phyloP scores from a whole-genome alignment of 2,329 filamentous ascomycete genomes.

The Fusarium sp. region DNA sequence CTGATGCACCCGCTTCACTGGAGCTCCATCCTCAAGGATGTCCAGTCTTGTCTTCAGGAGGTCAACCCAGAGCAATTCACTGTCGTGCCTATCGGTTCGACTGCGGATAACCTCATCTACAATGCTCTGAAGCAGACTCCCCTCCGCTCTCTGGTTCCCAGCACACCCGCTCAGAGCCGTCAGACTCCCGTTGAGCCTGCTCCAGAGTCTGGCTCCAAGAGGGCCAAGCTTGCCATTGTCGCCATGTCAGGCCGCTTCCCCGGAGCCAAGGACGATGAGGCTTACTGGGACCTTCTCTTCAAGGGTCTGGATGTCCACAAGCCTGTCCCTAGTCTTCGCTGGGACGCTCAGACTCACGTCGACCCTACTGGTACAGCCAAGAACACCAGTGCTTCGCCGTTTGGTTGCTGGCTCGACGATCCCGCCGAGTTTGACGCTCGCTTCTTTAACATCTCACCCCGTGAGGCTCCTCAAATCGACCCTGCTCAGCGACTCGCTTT shows the following conservation, averaged over 20 bases:
- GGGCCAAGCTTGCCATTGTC: conserved; percentile 67
- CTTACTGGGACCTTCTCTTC: conserved; percentile 76
- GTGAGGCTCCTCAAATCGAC: conserved; percentile 63
- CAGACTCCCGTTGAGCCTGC: rapidly evolving
- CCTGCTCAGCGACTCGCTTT: conserved; percentile 77
- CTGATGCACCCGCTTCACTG: conserved; percentile 35
- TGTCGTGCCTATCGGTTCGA: conserved; percentile 23
- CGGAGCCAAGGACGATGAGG: conserved; percentile 70
- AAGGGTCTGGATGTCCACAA: conserved; percentile 76
- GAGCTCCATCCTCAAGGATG: conserved; percentile 24
- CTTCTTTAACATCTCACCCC: conserved; percentile 80
- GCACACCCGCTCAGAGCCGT: rapidly evolving
- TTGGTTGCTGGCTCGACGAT: conserved; percentile 70
- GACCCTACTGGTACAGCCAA: conserved; percentile 73
- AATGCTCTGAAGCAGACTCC: conserved; percentile 40
- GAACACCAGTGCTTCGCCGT: conserved; percentile 67
- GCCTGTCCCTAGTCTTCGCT: conserved; percentile 58
- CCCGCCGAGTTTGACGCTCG: conserved; percentile 77
- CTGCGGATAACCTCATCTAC: conserved; percentile 40
- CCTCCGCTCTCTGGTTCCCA: conserved; percentile 24
- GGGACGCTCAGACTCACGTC: conserved; percentile 49
- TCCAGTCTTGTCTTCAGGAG: conserved; percentile 16
- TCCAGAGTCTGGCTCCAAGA: background rate
- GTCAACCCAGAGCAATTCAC: conserved; percentile 16
- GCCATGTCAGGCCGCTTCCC: conserved; percentile 78